Evolutionary conservation across 305 asterid species (phyloP).

Genomic region (Fraxinus platypoda): DNA sequence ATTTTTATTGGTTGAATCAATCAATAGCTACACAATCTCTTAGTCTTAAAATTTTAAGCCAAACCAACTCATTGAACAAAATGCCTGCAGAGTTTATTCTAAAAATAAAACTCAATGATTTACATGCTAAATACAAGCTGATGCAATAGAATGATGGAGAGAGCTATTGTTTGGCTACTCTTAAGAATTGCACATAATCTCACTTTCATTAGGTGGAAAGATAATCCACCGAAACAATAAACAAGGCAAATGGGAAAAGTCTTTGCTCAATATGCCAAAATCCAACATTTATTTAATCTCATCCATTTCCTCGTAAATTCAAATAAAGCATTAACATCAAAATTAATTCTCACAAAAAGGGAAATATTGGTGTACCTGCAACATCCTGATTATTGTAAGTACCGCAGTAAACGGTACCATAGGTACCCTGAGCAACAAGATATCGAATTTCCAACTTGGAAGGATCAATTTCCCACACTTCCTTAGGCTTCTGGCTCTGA

Average conservation of each 20-base stretch:
- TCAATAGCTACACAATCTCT: not conserved
- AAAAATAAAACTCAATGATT: too few species aligned
- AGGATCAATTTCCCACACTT: slow-evolving; percentile 88
- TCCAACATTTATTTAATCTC: not conserved
- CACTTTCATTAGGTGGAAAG: too few species aligned
- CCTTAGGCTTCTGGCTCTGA: slow-evolving; percentile 49
- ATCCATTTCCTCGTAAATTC: not conserved
- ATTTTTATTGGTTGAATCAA: not conserved
- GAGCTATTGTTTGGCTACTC: too few species aligned
- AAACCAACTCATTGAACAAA: too few species aligned
- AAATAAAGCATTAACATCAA: not conserved
- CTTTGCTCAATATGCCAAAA: not conserved
- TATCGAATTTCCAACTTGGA: slow-evolving; percentile 70
- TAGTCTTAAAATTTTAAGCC: not conserved
- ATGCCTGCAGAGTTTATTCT: too few species aligned
- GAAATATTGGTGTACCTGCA: slow-evolving; percentile 51
- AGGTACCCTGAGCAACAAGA: slow-evolving; percentile 86
- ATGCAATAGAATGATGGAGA: too few species aligned
- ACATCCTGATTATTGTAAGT: slow-evolving; percentile 75
- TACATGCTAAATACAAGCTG: too few species aligned
- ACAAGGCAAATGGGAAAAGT: too few species aligned
- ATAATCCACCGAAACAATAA: too few species aligned
- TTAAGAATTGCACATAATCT: too few species aligned
- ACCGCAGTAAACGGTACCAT: slow-evolving; percentile 87
- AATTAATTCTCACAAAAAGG: not conserved